Evolutionary conservation across 805 yeast species (phyloP), one percentile per base, ranked within the genome.

Genomic region (Tetrapisispora taiwanensis): DNA sequence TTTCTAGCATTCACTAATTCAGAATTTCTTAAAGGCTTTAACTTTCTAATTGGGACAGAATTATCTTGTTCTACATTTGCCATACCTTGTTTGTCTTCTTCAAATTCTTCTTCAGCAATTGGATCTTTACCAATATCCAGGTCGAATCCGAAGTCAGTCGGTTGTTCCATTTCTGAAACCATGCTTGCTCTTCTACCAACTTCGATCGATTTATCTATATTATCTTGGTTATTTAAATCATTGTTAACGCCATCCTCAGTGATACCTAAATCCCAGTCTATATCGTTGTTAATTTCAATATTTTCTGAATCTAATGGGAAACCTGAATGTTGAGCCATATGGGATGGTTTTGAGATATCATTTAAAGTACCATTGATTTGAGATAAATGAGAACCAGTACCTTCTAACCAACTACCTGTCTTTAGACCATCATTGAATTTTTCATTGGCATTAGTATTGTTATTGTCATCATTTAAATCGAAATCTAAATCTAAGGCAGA

Each of bases 201-300:
- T 58, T 85, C 95, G 36, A 85, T 71, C 0, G 89, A 81, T 28
- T 67, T 70, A 52, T 81, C 82, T 36, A 70, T 66, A 2, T 61
- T 63, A 19, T 49, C 48, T 24, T 49, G 54, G 18, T 45, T 45
- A 18, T 7, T 26, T 26, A 26, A 7, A 20, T 49, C 47, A 26
- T 49, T 54, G 19, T 45, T 45, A 19, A 44, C 42, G 15, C 36
- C 39, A 42, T 48, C 33, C 36, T 55, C 52, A 41, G 52, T 46
- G 8, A 59, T 49, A 20, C 58, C 63, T 17, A 61, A 40, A 46
- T 58, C 58, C 65, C 65, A 61, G 32, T 54, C 54, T 4, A 46
- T 52, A 24, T 46, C 52, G 9, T 49, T 48, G 12, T 48, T 54
- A 32, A 53, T 63, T 42, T 56, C 66, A 38, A 56, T 52, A 14